A percentile compares a stretch with the other conserved stretches of the same genome.
Evolutionary conservation across 441 rosid genomes (phyloP).

Genomic region (Syzygium malaccense): DNA sequence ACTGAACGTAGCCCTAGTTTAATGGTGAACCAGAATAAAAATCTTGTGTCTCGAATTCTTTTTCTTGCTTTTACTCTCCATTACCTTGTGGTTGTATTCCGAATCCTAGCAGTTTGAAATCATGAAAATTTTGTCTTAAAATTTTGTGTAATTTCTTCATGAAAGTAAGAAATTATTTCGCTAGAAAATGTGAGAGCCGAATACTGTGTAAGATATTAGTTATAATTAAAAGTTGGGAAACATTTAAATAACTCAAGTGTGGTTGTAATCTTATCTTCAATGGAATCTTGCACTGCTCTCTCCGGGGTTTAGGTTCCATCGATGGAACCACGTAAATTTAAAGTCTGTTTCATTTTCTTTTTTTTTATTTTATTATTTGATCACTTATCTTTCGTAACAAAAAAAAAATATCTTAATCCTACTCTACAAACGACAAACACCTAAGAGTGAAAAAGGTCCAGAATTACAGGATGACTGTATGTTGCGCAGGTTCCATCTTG

Average conservation of each 20-base stretch:
- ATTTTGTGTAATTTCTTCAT: not conserved
- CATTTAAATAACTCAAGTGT: not conserved
- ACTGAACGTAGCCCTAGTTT: too few species aligned
- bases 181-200: not conserved
- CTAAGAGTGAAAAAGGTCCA: not conserved
- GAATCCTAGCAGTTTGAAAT: not conserved
- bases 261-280: not conserved
- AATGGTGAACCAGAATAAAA: too few species aligned
- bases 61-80: too few species aligned
- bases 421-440: not conserved
- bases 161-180: not conserved
- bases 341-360: not conserved
- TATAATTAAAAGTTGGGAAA: not conserved
- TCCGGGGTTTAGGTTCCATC: not conserved
- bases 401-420: not conserved
- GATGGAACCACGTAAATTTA: not conserved
- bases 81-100: too few species aligned
- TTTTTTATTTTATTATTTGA: not conserved
- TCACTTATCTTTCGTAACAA: not conserved
- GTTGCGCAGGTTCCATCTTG: not conserved
- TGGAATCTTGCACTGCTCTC: not conserved
- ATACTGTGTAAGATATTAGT: not conserved
- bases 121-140: not conserved
- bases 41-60: too few species aligned
- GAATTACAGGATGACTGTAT: not conserved